Conservation (phyloP, 306 rosid species). For the Cucurbita maxima region DNA sequence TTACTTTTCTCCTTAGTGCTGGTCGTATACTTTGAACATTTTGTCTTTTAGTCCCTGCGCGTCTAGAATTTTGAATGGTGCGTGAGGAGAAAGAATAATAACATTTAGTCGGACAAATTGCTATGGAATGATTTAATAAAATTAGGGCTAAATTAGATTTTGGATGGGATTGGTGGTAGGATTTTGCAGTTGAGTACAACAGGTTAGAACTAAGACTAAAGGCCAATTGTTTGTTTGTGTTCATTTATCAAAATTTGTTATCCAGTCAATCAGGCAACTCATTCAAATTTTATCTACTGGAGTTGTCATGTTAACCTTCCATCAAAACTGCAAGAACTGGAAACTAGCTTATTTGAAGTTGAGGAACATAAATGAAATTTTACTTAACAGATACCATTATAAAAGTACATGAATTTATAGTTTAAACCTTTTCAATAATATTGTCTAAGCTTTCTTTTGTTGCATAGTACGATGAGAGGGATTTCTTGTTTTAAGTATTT, state of each 20-base stretch:
- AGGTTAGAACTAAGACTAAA: background rate
- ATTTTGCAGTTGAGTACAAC: background rate
- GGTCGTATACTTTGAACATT: background rate
- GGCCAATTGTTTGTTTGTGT: background rate
- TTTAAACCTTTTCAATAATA: background rate
- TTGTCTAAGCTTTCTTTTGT: background rate
- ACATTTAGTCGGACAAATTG: background rate
- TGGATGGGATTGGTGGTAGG: background rate
- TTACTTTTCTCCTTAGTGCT: background rate
- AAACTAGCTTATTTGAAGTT: background rate
- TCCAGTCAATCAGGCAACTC: background rate
- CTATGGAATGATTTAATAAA: background rate
- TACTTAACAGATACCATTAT: background rate
- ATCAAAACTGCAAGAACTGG: background rate
- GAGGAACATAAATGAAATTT: background rate
- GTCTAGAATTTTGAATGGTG: background rate
- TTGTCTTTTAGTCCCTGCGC: background rate
- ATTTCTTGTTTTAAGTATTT: background rate
- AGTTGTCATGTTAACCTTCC: background rate
- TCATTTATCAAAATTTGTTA: background rate
- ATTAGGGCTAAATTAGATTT: background rate
- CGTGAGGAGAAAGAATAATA: background rate
- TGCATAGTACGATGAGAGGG: background rate
- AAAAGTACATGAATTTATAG: background rate
- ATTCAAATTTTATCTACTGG: background rate